Evolutionary conservation across 2,329 filamentous ascomycete species (phyloP), one percentile per base, ranked within the genome.

Genomic region (Alternaria novae-zelandiae): DNA sequence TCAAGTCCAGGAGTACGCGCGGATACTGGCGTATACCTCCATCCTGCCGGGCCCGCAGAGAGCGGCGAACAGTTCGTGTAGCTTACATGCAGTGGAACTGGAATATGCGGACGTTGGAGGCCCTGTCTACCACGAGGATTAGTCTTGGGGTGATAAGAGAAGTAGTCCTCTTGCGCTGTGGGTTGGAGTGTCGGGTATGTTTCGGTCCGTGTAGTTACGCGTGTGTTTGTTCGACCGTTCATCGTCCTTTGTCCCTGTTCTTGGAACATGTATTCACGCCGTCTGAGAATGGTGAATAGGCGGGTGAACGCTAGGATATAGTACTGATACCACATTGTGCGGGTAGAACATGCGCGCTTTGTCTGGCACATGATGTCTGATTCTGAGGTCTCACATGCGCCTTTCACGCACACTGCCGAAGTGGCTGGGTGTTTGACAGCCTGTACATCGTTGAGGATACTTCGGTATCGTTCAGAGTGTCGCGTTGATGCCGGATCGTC

Each of bases 41-140:
- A 65, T 11, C 32, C 59, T 46, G 54, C 30, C 6, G 63, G 59
- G 13, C 63, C 63, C 5, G 43, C 32, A 6, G 59, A 10, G 13
- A 57, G 21, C 26, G 46, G 46, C 9, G 32, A 32, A 26, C 20
- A 49, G 9, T 51, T 20, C 6, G 12, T 11, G 7, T 28, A 28
- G 13, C 28, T 53, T 6, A 46, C 25, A 17, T 26, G 25, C 21
- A 46, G 20, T 17, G 45, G 46, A 5, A 3, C 10, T 9, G 46
- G 46, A 3, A 46, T 23, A 23, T 15, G 54, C 17, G 25, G 20
- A 13, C 36, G 44, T 6, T 21, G 12, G 7, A 46, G 30, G 6
- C 1, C 21, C 12, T 23, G 12, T 30, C 3, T 13, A 12, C 17
- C 10, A 20, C 28, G 17, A n/a, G 10, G 20, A 32, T 17, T 4